These are phyloP conservation scores for Ustilago vetiveriae DNA, from an alignment of 1,284 basidiomycete species.

Conservation along the genomic window DNA sequence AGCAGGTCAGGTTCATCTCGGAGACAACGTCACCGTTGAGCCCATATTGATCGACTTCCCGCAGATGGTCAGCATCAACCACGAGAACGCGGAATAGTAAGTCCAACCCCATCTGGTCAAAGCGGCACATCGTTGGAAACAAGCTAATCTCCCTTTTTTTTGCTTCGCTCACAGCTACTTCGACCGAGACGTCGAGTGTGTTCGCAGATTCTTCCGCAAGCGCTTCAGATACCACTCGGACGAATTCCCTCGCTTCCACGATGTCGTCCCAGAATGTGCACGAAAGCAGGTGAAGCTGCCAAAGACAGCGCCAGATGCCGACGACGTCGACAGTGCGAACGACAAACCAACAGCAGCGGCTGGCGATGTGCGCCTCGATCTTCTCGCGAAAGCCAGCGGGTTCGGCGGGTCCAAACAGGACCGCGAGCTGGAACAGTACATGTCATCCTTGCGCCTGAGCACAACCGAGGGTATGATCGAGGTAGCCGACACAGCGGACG, in stretches of 20 bases:
- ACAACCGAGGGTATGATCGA: slow-evolving; percentile 42
- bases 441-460: slow-evolving; percentile 44
- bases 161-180: slow-evolving; percentile 79
- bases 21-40: slow-evolving; percentile 77
- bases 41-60: slow-evolving; percentile 98
- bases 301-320: slow-evolving; percentile 15
- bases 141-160: not conserved
- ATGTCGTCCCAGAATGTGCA: slow-evolving; percentile 46
- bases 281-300: slow-evolving; percentile 31
- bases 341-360: not conserved
- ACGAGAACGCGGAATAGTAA: slow-evolving; percentile 95
- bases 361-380: slow-evolving; percentile 50
- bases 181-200: slow-evolving; percentile 96
- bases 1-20: slow-evolving; percentile 77
- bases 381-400: slow-evolving; percentile 60
- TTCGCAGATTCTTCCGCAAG: slow-evolving; percentile 89
- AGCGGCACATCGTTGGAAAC: too few species aligned
- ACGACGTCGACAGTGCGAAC: slow-evolving; percentile 4
- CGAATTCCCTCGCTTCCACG: slow-evolving; percentile 75
- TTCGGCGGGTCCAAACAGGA: slow-evolving; percentile 53
- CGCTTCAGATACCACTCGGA: slow-evolving; percentile 91
- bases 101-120: too few species aligned
- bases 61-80: slow-evolving; percentile 98
- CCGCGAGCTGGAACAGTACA: slow-evolving; percentile 54
- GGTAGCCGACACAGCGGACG: slow-evolving; percentile 25